Evolutionary conservation across 805 yeast species (phyloP), one percentile per base, ranked within the genome.

Genomic region (Lipomyces yamadae): DNA sequence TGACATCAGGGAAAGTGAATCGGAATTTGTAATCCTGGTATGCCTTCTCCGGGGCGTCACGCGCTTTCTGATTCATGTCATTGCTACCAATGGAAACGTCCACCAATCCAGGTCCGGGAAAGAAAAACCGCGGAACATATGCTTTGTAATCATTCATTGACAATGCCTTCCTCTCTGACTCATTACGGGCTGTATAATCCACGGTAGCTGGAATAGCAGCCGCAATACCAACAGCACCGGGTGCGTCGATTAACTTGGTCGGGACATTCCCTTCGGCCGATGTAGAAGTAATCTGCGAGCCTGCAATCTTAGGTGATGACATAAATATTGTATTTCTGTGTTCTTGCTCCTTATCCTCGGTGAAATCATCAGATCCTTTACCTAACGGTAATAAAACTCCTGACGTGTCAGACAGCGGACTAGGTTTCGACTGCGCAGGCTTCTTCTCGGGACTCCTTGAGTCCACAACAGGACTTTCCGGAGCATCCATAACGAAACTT

Each of bases 401-500:
- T 4, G 32, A 52, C 39, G 24, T 48, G 3, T 57, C 56, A 4
- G 53, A 58, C 34, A 53, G 56, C 8, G 15, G 37, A 10, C 34
- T 15, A 50, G 58, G 37, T 32, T 50, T 29, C n/a, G 37, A 33
- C 13, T 18, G 39, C 15, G 34, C 42, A 29, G 55, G 29, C 56
- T 42, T 35, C 48, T 52, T 45, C 55, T 29, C 50, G 18, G 4
- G 32, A 3, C 11, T 8, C 33, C 32, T 56, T 13, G 35, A 45
- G n/a, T 45, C 45, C 18, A 5, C 30, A 32, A 0, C 34, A 2
- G 68, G 68, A 52, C 60, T 60, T 53, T 45, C 58, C n/a, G 63
- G 67, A 4, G 68, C 65, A 32, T 68, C 61, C 60, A 55, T 53
- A 4, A 68, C 65, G 2, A 67, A 32, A 56, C 71, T 68, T 35